Evolutionary conservation across 2,329 filamentous ascomycete species (phyloP), one percentile per base, ranked within the genome.

Genomic region (Alternaria infectoria): DNA sequence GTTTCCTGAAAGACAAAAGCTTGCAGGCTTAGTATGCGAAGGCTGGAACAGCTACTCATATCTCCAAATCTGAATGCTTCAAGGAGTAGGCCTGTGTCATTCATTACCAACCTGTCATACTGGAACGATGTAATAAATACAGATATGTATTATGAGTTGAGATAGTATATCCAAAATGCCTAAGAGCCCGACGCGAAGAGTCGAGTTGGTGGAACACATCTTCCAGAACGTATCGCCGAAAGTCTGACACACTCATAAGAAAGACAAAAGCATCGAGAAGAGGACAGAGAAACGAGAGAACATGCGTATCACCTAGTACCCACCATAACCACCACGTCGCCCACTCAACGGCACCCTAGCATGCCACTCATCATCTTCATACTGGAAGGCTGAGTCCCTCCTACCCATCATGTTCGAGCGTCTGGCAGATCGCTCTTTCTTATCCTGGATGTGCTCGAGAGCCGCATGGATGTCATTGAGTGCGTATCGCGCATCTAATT

Each of bases 321-420:
- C n/a, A 11, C 52, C 40, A n/a, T 46, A 59, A 17, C 13, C 40
- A 7, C 36, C 52, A 17, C 52, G 43, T n/a, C 44, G 28, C 17
- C 10, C 45, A 46, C 15, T 6, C 30, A 23, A 12, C 21, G 12
- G 36, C 19, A 56, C 25, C 13, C 58, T 30, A 25, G 5, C 12
- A 28, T 61, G 43, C 62, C 62, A 65, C 55, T 65, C 62, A 52
- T 64, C 62, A 7, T 57, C 62, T n/a, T 54, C 40, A 28, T 49
- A 62, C 30, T 25, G 49, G 15, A 65, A 17, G 2, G 17, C 21
- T 0, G 54, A 45, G 23, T 54, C 43, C 19, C 62, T 58, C 12
- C 55, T 62, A 2, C 43, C 26, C 19, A 12, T 40, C 3, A 32
- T 51, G 17, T 40, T 54, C 10, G 36, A 23, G 4, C 17, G 54